Evolutionary conservation across 331 rosid species (phyloP).

Genomic region (Dryas integrifolia): DNA sequence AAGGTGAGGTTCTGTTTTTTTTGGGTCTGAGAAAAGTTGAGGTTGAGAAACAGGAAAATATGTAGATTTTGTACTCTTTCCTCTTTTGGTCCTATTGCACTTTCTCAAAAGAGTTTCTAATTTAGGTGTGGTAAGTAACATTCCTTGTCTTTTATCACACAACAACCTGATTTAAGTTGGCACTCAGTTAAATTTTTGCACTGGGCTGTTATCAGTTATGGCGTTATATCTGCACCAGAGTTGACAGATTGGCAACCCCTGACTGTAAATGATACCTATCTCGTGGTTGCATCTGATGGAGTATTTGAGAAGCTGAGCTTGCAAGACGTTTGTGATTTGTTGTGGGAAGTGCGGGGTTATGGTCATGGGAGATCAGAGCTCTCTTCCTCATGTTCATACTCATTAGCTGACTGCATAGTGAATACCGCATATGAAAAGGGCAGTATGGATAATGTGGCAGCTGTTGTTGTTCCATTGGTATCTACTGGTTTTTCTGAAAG

Average conservation of each 20-base stretch:
- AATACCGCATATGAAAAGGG: constrained; percentile 66
- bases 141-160: background rate
- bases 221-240: constrained; percentile 89
- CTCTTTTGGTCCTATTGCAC: background rate
- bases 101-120: background rate
- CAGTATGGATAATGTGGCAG: constrained; percentile 85
- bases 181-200: constrained; percentile 28
- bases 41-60: constrained; percentile 5
- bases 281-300: constrained; percentile 94
- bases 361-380: constrained; percentile 40
- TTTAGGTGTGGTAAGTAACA: background rate
- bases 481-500: constrained; percentile 39
- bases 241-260: constrained; percentile 90
- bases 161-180: background rate
- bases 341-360: constrained; percentile 62
- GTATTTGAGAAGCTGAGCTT: constrained; percentile 78
- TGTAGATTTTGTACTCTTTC: constrained; percentile 9
- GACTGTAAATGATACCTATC: constrained; percentile 76
- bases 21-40: no score
- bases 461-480: constrained; percentile 77
- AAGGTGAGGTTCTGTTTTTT: constrained; percentile 47
- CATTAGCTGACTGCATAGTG: constrained; percentile 80
- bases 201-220: constrained; percentile 52
- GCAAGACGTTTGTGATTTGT: constrained; percentile 88
- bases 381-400: constrained; percentile 57